Evolutionary conservation across 2,329 filamentous ascomycete genomes (phyloP), one percentile per base, ranked within the genome.

Genomic region (Trichoderma sp.): DNA sequence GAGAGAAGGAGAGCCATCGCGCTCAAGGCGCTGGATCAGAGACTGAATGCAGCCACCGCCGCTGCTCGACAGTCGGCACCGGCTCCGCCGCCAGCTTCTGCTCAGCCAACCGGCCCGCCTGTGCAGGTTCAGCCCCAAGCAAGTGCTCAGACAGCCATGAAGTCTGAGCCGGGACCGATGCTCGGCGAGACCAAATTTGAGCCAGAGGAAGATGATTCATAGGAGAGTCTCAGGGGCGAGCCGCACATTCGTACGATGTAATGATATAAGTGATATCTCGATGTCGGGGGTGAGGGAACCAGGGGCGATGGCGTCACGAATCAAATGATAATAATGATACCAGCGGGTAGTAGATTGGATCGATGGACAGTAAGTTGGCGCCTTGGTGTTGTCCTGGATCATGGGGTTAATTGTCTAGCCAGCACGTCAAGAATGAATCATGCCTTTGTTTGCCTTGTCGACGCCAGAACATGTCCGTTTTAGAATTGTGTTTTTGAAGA

Each of bases 1-100:
- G 97, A 98, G 86, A 88, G 97, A 78, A 91, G 97, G 82, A 90
- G 97, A 78, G 95, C 95, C 0, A 86, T 99, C 78, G 97, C 97
- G 1, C 88, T 99, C 74, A 96, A 96, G 82, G 96, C 95, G 4
- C 86, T 99, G 73, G 97, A 99, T 83, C 95, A 98, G 85, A 90
- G 97, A 78, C 87, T 99, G 71, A 94, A 97, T 83, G 93, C 94
- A n/a, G 95, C 95, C 4, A 93, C 93, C 18, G 88, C 87, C 38
- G 88, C 87, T 41, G 75, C 75, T 71, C 68, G 60, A 9, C 73
- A 53, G 33, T 31, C 72, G 7, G 21, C 59, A 2, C 65, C 45
- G n/a, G 29, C 69, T 33, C 38, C 69, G 9, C 59, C 69, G n/a
- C 69, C 69, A 53, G 59, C 59, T 72, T 50, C 86, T 77, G 81